phyloP scores from a whole-genome alignment of 78 protist species.

The Polysphondylium violaceum region DNA sequence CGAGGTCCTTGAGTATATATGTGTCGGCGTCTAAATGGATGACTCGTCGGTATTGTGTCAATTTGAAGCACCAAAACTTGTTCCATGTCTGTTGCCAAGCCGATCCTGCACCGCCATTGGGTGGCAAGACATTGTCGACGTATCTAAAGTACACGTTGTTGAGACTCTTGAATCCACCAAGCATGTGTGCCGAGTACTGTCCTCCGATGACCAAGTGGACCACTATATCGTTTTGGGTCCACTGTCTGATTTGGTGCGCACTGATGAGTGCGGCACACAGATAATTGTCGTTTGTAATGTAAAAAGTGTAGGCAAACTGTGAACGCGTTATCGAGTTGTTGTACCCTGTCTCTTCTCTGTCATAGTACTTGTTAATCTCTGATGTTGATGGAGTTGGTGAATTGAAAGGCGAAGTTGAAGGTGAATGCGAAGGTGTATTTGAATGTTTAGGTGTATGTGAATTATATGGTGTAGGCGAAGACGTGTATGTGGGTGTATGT shows the following conservation, averaged over 20 bases:
- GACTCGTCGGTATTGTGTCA: background rate
- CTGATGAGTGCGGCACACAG: background rate
- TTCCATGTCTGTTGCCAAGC: background rate
- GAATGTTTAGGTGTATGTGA: background rate
- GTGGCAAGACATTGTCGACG: background rate
- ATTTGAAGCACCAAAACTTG: background rate
- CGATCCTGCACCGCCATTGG: no score
- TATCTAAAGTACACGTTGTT: background rate
- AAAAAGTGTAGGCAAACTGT: background rate
- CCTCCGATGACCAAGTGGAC: background rate
- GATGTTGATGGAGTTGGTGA: background rate
- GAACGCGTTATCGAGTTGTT: background rate
- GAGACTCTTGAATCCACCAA: background rate
- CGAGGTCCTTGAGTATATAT: background rate
- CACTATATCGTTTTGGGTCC: background rate
- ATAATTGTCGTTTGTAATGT: background rate
- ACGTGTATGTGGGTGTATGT: background rate
- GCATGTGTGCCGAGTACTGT: background rate
- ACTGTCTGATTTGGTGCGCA: background rate
- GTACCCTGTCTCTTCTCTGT: background rate
- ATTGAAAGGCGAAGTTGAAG: background rate
- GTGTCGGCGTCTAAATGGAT: constrained; percentile 1
- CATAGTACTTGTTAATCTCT: background rate
- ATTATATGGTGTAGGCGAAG: background rate
- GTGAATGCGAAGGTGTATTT: background rate